phyloP scores from a whole-genome alignment of 75 land plant genomes.

The Pinus taeda region DNA sequence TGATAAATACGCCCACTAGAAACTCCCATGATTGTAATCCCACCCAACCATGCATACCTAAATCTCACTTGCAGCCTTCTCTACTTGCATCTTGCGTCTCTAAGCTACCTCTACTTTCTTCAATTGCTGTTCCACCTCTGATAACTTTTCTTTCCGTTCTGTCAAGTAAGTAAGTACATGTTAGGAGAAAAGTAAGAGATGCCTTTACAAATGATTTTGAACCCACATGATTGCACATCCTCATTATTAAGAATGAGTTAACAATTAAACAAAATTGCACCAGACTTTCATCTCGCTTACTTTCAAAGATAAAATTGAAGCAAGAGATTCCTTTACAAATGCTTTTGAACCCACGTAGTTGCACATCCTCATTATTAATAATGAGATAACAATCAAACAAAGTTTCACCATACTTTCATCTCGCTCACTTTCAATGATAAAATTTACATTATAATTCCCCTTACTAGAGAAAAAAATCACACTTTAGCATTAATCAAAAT shows the following conservation, averaged over 20 bases:
- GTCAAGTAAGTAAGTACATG: slow-evolving; percentile 9
- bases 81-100: slow-evolving; percentile 80
- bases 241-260: background rate
- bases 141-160: slow-evolving; percentile 85
- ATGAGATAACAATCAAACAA: no score
- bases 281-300: background rate
- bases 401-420: no score
- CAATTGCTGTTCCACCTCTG: slow-evolving; percentile 83
- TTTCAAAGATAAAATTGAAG: no score
- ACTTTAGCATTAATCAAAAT: background rate
- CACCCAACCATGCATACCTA: slow-evolving; percentile 37
- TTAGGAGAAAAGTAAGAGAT: background rate
- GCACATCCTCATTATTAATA: no score
- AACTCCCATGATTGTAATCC: background rate
- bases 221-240: background rate
- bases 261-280: background rate
- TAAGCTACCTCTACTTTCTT: slow-evolving; percentile 93
- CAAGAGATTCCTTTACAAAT: no score
- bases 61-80: slow-evolving; percentile 78
- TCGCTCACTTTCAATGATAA: no score
- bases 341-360: no score
- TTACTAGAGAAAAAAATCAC: background rate
- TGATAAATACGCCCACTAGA: background rate
- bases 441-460: background rate
- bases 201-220: background rate